Evolutionary conservation across 78 protist species (phyloP), one percentile per base, ranked within the genome.

Genomic region (Andalucia godoyi): DNA sequence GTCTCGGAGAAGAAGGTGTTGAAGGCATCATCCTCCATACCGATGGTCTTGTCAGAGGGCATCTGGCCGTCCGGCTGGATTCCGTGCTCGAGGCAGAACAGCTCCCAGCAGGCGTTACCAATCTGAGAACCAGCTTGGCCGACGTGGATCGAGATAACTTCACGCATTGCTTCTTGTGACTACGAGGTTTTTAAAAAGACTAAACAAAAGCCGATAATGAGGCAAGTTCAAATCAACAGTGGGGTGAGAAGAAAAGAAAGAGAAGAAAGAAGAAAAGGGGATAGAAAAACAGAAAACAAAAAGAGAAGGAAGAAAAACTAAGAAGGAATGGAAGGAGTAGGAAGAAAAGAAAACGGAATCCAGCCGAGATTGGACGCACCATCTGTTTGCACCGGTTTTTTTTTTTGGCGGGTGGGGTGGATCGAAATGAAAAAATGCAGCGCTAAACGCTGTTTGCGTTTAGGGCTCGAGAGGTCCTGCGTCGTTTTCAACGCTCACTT

Each of bases 21-120:
- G 87, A 81, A 84, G 32, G 93, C 78, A 34, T 87, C 94, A 43
- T 85, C 89, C 23, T 79, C 87, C 38, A 50, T 78, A 23, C 86
- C 89, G 63, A 83, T 74, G 70, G 92, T 83, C 77, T 83, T 63
- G 83, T 86, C 92, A 9, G 85, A 77, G 41, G 93, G 89, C 92
- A 89, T 79, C 69, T 65, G 84, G 46, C 98, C 97, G 52, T 88
- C 94, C 6, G 88, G 95, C 71, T 86, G 79, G 55, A 91, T 91
- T 32, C 97, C 97, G 84, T 95, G 97, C 81, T 95, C 97, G 21
- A 88, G 77, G 86, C 95, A 85, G 86, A 70, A 91, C 4, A 93
- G 75, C 72, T 89, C 98, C 99, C 98, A 93, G 85, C 97, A 93
- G 27, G 95, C 87, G 61, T 87, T 89, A 57, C 99, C 99, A 34